phyloP scores from a whole-genome alignment of 257 asterid species.

The Fraxinus excelsior region DNA sequence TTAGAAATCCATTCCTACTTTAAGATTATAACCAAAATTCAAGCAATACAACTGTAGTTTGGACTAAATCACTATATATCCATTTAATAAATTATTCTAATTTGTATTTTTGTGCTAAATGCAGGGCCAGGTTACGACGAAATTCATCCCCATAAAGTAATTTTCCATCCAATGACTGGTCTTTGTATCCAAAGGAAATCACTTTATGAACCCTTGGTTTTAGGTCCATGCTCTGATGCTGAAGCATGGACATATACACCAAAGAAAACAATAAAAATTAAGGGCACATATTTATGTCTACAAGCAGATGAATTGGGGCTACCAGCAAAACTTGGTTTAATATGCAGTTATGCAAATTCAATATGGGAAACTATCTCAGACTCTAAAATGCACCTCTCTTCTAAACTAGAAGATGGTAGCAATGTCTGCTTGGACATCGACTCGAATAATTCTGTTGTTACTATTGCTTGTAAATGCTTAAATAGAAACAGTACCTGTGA shows the following conservation, averaged over 20 bases:
- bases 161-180: constrained; percentile 87
- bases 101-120: constrained; percentile 16
- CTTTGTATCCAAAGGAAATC: constrained; percentile 60
- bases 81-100: neutral
- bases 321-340: constrained; percentile 70
- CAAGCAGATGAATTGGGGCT: constrained; percentile 59
- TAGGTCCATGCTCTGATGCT: constrained; percentile 84
- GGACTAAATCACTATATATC: neutral
- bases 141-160: constrained; percentile 50
- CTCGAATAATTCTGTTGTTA: constrained; percentile 56
- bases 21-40: too few relatives aligned
- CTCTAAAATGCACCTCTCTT: constrained; percentile 84
- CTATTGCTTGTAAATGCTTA: constrained; percentile 77
- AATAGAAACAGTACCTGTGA: constrained; percentile 59
- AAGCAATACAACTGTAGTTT: too few relatives aligned
- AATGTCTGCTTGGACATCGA: constrained; percentile 74
- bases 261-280: constrained; percentile 49
- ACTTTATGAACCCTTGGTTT: constrained; percentile 47
- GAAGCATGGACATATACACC: constrained; percentile 69
- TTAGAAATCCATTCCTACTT: too few relatives aligned
- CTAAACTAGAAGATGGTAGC: constrained; percentile 62
- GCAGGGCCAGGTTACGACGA: constrained; percentile 79
- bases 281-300: constrained; percentile 73
- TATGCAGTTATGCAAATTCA: constrained; percentile 51
- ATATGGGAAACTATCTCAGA: constrained; percentile 80